Evolutionary conservation across 2,329 filamentous ascomycete genomes (phyloP).

Genomic region (Fusarium ambrosium): DNA sequence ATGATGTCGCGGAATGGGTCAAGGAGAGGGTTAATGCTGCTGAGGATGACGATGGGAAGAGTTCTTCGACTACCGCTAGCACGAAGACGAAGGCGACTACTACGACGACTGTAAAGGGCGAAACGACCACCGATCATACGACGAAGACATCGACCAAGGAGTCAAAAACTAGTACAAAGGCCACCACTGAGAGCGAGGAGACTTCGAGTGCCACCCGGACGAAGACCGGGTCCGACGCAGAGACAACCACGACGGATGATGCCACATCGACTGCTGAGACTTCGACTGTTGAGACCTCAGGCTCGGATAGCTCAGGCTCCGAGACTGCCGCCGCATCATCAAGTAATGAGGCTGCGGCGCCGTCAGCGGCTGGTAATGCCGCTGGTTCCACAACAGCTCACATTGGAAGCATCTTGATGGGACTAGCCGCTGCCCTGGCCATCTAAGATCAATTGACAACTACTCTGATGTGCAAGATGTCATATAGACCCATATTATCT

Average conservation of each 20-base stretch:
- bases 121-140: background rate
- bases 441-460: background rate
- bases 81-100: background rate
- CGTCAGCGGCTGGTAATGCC: background rate
- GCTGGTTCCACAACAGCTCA: background rate
- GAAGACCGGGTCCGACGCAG: background rate
- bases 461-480: background rate
- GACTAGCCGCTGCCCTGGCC: background rate
- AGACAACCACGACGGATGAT: background rate
- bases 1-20: conserved; percentile 37
- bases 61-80: background rate
- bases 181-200: background rate
- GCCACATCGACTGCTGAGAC: background rate
- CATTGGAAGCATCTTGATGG: conserved; percentile 10
- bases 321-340: background rate
- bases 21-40: conserved; percentile 15
- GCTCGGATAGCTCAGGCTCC: background rate
- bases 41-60: background rate
- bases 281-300: background rate
- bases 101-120: background rate
- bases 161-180: background rate
- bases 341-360: background rate
- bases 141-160: conserved; percentile 1
- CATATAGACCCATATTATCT: background rate
- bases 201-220: background rate